phyloP scores from a whole-genome alignment of 2,329 filamentous ascomycete species.

The Colletotrichum musae region DNA sequence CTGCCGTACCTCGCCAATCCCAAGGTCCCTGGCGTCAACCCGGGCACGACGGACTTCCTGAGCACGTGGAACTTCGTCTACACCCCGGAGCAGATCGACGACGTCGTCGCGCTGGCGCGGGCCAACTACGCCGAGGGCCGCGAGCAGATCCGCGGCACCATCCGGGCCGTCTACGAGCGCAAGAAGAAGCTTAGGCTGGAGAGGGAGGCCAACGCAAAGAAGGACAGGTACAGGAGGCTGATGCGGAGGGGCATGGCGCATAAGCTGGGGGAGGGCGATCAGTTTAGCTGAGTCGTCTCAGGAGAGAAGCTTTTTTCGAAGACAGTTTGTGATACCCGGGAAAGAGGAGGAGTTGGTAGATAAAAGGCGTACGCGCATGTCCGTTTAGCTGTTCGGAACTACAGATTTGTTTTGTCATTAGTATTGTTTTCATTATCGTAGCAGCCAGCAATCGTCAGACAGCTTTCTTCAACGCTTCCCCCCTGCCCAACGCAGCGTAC shows the following conservation, averaged over 20 bases:
- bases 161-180: conserved; percentile 92
- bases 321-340: conserved; percentile 37
- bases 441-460: not conserved
- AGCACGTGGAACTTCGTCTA: conserved; percentile 99
- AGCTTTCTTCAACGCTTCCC: too few relatives aligned
- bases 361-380: not conserved
- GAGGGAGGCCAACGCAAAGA: conserved; percentile 57
- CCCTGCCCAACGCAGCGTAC: not conserved
- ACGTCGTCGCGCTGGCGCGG: conserved; percentile 83
- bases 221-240: conserved; percentile 60
- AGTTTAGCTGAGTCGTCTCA: conserved; percentile 66
- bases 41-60: conserved; percentile 86
- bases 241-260: conserved; percentile 67
- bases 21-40: conserved; percentile 85
- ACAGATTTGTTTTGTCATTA: not conserved
- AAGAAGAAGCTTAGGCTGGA: conserved; percentile 81
- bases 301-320: conserved; percentile 43
- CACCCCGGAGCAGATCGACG: conserved; percentile 89
- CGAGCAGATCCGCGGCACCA: conserved; percentile 82
- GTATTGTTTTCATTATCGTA: not conserved
- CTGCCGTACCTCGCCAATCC: conserved; percentile 87
- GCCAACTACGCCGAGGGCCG: conserved; percentile 90
- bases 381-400: not conserved
- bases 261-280: conserved; percentile 74
- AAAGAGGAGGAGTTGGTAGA: conserved; percentile 13